Conservation (phyloP, 345 rosid species). For the Sisymbrium altissimum region DNA sequence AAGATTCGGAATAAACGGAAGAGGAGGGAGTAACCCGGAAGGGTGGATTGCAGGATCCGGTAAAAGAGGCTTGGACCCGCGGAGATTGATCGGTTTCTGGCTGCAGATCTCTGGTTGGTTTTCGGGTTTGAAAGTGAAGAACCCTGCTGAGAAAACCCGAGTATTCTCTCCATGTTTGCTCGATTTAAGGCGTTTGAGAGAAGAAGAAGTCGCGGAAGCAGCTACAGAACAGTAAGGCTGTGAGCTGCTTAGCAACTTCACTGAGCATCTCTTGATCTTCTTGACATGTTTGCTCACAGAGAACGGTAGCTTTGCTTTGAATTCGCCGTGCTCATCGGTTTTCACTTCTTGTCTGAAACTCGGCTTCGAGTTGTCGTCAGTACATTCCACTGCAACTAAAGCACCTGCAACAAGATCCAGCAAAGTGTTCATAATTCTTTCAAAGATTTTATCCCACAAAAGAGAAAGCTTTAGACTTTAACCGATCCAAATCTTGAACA, state of each 20-base stretch:
- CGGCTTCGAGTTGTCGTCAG: constrained; percentile 39
- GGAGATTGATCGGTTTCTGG: constrained; percentile 46
- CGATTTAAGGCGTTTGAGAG: constrained; percentile 50
- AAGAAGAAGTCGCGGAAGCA: constrained; percentile 60
- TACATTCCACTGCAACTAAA: constrained; percentile 70
- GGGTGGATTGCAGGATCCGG: constrained; percentile 38
- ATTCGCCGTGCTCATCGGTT: constrained; percentile 66
- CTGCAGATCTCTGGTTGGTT: constrained; percentile 59
- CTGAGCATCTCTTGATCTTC: constrained; percentile 67
- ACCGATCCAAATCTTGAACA: neutral
- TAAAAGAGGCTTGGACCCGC: neutral
- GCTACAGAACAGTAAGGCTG: constrained; percentile 75
- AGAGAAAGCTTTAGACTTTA: neutral
- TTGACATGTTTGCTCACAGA: constrained; percentile 59
- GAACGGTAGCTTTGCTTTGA: constrained; percentile 62
- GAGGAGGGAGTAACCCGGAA: constrained; percentile 28
- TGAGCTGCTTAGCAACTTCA: constrained; percentile 60
- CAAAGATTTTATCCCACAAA: neutral
- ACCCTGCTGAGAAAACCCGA: constrained; percentile 84
- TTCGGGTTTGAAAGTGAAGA: constrained; percentile 77
- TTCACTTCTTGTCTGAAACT: constrained; percentile 57
- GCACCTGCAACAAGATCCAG: constrained; percentile 55
- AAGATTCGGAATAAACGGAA: constrained; percentile 35
- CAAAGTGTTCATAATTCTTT: neutral
- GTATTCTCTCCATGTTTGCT: constrained; percentile 40